Evolutionary conservation across 768 basidiomycete species (phyloP).

Genomic region (Coprinopsis strossmayeri): DNA sequence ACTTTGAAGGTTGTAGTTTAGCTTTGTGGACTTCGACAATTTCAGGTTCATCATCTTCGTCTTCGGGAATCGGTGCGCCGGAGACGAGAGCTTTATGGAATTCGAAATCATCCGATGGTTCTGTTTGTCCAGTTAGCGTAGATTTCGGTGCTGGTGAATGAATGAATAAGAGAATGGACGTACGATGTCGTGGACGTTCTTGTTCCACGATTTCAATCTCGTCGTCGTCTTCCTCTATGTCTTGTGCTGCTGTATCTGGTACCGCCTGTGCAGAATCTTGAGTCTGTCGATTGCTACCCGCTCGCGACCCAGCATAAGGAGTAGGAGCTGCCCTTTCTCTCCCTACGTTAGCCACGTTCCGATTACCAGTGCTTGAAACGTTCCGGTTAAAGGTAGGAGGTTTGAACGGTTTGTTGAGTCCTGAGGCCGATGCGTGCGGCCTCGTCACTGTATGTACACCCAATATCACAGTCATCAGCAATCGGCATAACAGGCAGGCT

Average conservation of each 20-base stretch:
- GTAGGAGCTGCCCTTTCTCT: background rate
- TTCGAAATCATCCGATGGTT: conserved; percentile 12
- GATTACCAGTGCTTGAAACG: background rate
- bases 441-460: conserved; percentile 30
- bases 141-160: background rate
- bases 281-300: background rate
- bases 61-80: background rate
- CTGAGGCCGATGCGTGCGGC: conserved; percentile 33
- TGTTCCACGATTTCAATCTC: background rate
- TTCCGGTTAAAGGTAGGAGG: conserved; percentile 26
- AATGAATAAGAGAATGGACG: background rate
- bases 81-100: background rate
- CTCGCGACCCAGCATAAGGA: background rate
- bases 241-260: background rate
- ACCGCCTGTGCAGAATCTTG: background rate
- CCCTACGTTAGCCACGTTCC: background rate
- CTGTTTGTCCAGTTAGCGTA: background rate
- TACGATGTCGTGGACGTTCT: background rate
- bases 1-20: background rate
- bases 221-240: background rate
- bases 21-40: background rate
- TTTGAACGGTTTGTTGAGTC: conserved; percentile 45
- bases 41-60: background rate
- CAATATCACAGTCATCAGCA: background rate
- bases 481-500: background rate